Percentiles rank a stretch among this genome's conserved stretches.
Evolutionary conservation across 169 alveolate species (phyloP).

Genomic region (Plasmodium yoelii): DNA sequence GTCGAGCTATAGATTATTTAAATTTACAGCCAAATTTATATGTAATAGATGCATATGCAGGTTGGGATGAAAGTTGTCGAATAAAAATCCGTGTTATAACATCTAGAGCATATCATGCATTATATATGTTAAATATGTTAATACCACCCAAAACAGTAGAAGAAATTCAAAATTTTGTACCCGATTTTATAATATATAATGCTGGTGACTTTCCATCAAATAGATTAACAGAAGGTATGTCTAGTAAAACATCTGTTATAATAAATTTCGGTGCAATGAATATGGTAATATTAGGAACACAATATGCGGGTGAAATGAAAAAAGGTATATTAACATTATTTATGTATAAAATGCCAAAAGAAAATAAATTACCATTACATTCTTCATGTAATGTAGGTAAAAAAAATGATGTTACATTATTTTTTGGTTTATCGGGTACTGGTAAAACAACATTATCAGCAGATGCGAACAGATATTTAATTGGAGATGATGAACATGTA

Average conservation of each 20-base stretch:
- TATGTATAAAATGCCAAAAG: conserved; percentile 94
- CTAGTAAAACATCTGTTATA: conserved; percentile 93
- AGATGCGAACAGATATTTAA: conserved; percentile 93
- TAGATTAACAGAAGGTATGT: conserved; percentile 87
- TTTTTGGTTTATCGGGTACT: conserved; percentile 98
- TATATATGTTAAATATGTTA: conserved; percentile 97
- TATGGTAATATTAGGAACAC: conserved; percentile 96
- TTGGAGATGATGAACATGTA: conserved; percentile 98
- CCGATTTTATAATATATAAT: conserved; percentile 94
- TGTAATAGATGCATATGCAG: conserved; percentile 97
- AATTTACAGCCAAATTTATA: conserved; percentile 90
- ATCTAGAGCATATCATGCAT: conserved; percentile 97
- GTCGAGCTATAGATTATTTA: conserved; percentile 94
- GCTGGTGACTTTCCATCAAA: conserved; percentile 96
- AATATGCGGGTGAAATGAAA: conserved; percentile 99
- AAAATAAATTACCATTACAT: conserved; percentile 95
- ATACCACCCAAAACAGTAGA: conserved; percentile 90
- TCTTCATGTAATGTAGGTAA: conserved; percentile 96
- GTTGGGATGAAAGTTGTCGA: conserved; percentile 96
- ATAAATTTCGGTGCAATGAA: conserved; percentile 92
- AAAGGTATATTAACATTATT: conserved; percentile 94
- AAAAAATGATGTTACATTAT: conserved; percentile 94
- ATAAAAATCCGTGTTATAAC: conserved; percentile 91
- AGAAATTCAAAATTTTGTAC: conserved; percentile 88
- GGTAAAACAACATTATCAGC: conserved; percentile 98